Conservation (phyloP, 352 stramenopile genomes). For the Globisporangium heterothallicum region DNA sequence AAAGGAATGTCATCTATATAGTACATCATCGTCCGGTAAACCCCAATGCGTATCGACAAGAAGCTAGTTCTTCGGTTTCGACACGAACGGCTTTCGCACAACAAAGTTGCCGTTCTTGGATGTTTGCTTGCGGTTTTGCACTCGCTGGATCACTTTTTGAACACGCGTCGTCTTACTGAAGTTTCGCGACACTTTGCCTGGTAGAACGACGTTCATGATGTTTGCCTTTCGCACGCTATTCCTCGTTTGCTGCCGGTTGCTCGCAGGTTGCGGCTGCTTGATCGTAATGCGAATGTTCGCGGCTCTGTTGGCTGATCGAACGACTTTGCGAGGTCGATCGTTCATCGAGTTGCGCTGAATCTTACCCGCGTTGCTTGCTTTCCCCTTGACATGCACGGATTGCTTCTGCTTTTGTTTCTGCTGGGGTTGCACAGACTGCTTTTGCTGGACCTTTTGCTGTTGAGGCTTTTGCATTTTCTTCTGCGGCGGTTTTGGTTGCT, state of each 20-base stretch:
- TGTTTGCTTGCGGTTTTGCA: constrained; percentile 12
- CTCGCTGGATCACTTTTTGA: constrained; percentile 8
- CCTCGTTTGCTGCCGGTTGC: constrained; percentile 6
- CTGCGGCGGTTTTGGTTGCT: constrained; percentile 6
- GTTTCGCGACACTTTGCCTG: constrained; percentile 10
- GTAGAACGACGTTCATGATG: constrained; percentile 11
- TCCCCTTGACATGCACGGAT: neutral
- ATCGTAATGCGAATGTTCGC: constrained; percentile 37
- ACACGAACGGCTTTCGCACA: constrained; percentile 38
- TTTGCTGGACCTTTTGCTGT: constrained; percentile 12
- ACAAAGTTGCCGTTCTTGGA: constrained; percentile 49
- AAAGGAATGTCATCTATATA: too few species aligned
- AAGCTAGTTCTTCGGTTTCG: constrained; percentile 33
- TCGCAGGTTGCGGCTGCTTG: neutral
- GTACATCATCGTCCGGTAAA: constrained; percentile 8
- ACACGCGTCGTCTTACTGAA: constrained; percentile 5
- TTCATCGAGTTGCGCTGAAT: neutral
- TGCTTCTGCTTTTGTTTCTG: constrained; percentile 9
- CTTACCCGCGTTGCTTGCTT: neutral
- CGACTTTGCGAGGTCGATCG: constrained; percentile 11
- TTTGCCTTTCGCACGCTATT: constrained; percentile 22
- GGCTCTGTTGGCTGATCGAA: constrained; percentile 27
- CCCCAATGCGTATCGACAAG: too few species aligned
- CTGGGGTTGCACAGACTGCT: constrained; percentile 1
- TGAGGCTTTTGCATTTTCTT: constrained; percentile 8